These are phyloP conservation scores for Fonsecaea nubica DNA, from an alignment of 2,329 filamentous ascomycete species.

Conservation along the genomic window DNA sequence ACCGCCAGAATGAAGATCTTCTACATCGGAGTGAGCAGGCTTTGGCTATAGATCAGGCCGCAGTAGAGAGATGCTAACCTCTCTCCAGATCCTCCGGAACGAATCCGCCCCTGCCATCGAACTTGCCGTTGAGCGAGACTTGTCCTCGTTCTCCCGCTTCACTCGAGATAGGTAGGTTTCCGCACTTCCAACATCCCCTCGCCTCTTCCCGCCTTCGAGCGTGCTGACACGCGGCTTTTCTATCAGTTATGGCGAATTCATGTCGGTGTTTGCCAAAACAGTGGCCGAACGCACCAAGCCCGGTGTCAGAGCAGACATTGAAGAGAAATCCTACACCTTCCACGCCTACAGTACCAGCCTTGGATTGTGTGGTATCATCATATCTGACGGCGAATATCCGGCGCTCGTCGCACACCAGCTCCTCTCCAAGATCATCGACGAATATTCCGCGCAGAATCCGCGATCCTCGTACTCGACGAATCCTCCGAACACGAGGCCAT, in stretches of 20 bases:
- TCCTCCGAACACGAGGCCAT: constrained; percentile 60
- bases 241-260: constrained; percentile 68
- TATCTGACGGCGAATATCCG: constrained; percentile 77
- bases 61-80: constrained; percentile 8
- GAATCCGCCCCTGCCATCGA: constrained; percentile 76
- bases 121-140: constrained; percentile 76
- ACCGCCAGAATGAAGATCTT: constrained; percentile 45
- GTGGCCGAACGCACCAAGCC: constrained; percentile 83
- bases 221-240: constrained; percentile 20
- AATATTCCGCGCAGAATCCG: constrained; percentile 80
- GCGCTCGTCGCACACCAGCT: constrained; percentile 83
- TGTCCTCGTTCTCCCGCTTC: constrained; percentile 80
- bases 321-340: constrained; percentile 80
- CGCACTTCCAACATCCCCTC: constrained; percentile 13
- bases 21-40: constrained; percentile 44
- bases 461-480: constrained; percentile 68
- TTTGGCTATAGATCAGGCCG: neutral
- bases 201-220: neutral
- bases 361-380: constrained; percentile 77
- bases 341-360: constrained; percentile 78
- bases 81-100: constrained; percentile 76
- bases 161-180: constrained; percentile 69
- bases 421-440: constrained; percentile 83
- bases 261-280: constrained; percentile 84
- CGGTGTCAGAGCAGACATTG: constrained; percentile 84